Base-by-base conservation (phyloP, 305 asterid species). In the Fraxinus nigra region DNA sequence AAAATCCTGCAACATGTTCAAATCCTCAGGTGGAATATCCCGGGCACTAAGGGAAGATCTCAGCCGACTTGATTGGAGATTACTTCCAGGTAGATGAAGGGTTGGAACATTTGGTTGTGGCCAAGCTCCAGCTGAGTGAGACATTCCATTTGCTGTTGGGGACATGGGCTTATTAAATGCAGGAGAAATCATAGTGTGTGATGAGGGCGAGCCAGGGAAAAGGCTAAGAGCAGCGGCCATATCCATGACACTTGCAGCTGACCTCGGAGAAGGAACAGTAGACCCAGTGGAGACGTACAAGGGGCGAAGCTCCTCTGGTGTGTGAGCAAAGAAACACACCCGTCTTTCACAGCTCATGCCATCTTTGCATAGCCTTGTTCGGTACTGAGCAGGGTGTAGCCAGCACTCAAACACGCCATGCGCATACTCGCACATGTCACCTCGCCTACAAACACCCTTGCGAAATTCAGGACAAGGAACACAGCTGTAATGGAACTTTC, bases 321-420 rank as follows among this genome's bases (percentile, higher is more conserved):
- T 83, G 86, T 94, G 97, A 0, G 98, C 98, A 74, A 94, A 94
- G 80, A 94, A 94, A 76, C 98, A 94, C 51, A 94, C 98, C 79
- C 92, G 91, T 79, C 97, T 88, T 20, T 87, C 93, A 69, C 98
- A 94, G 79, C 92, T 84, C 3, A 90, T 88, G 22, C 95, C 97
- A 79, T 94, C 98, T 78, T 92, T 92, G 87, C 98, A 94, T 14
- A 94, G 88, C 43, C 96, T 85, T 2, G 97, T 94, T 11, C 97
- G 87, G 77, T 94, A 94, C 82, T 92, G 98, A 14, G 98, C 98
- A 14, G 98, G 98, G 84, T 94, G 98, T 30, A 94, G 89, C 98
- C 98, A 94, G 89, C 97, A 90, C 80, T 94, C 98, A 35, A 94
- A 94, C 78, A 94, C 98, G 7, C 98, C 98, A 81, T 94, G 98